These are phyloP conservation scores for Cercophora scortea DNA, from an alignment of 495 filamentous ascomycete species.

Conservation along the genomic window DNA sequence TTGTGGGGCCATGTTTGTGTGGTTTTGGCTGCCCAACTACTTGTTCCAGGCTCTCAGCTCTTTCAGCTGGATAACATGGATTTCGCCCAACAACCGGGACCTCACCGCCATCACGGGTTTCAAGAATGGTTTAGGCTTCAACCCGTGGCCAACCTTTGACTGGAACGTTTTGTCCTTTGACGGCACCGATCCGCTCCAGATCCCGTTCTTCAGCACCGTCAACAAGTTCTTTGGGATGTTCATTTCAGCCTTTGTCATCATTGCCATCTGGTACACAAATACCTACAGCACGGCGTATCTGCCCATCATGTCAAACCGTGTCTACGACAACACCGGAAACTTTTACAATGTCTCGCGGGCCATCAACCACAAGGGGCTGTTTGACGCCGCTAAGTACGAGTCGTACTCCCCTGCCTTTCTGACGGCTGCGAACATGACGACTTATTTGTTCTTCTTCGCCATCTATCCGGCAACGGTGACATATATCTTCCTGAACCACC, in stretches of 20 bases:
- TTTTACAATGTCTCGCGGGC: constrained; percentile 25
- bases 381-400: constrained; percentile 26
- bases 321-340: constrained; percentile 25
- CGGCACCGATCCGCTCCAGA: constrained; percentile 26
- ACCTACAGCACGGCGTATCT: constrained; percentile 25
- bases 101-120: constrained; percentile 25
- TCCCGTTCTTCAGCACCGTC: constrained; percentile 29
- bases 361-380: constrained; percentile 22
- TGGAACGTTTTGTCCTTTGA: constrained; percentile 26
- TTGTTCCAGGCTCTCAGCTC: constrained; percentile 16
- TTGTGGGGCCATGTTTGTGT: constrained; percentile 16
- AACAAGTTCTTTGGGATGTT: constrained; percentile 29
- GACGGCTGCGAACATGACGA: constrained; percentile 19
- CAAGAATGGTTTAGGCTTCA: constrained; percentile 28
- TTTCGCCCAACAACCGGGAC: constrained; percentile 25
- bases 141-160: constrained; percentile 32
- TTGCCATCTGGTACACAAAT: constrained; percentile 30
- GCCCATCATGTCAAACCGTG: constrained; percentile 28
- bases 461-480: constrained; percentile 28
- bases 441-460: constrained; percentile 32
- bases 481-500: constrained; percentile 28
- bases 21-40: constrained; percentile 23
- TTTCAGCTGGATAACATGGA: constrained; percentile 26
- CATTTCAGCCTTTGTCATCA: constrained; percentile 15
- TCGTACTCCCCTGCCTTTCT: constrained; percentile 30